Percentiles rank a stretch among this genome's conserved stretches.
These are phyloP conservation scores for Cerrena zonata DNA, from an alignment of 1,284 basidiomycete genomes.

Conservation along the genomic window DNA sequence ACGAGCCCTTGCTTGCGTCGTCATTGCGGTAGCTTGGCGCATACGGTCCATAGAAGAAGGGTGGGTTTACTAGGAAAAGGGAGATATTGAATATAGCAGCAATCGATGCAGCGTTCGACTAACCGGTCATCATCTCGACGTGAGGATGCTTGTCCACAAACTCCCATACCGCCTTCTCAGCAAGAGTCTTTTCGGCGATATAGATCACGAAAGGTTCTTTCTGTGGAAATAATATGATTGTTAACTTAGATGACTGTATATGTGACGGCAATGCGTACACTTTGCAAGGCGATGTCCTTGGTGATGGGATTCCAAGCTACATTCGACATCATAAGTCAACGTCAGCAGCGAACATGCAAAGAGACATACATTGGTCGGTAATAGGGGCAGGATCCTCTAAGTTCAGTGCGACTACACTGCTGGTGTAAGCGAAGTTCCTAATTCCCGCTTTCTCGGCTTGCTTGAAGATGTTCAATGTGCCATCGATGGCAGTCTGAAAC, in stretches of 20 bases:
- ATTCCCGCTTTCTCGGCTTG: constrained; percentile 26
- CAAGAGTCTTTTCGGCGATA: constrained; percentile 15
- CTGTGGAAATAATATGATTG: background rate
- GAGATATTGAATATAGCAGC: background rate
- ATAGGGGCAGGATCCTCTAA: background rate
- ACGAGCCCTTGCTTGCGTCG: constrained; percentile 1
- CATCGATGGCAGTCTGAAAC: constrained; percentile 22
- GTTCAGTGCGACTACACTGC: constrained; percentile 15
- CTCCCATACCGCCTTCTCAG: constrained; percentile 19
- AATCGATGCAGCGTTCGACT: background rate
- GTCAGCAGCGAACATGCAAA: constrained; percentile 1
- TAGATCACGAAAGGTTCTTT: constrained; percentile 12
- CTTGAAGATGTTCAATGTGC: constrained; percentile 25
- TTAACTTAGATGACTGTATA: background rate
- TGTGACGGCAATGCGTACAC: background rate
- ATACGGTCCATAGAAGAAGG: constrained; percentile 18
- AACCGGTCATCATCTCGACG: constrained; percentile 17
- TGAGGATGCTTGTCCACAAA: constrained; percentile 18
- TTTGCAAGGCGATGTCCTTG: constrained; percentile 14
- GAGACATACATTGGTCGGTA: constrained; percentile 9
- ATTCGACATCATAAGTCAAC: background rate
- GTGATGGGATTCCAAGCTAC: constrained; percentile 17
- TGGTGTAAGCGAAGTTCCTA: constrained; percentile 22
- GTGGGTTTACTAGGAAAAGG: constrained; percentile 15
- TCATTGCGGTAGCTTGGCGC: constrained; percentile 11